Percentiles rank a stretch among this genome's conserved stretches.
Evolutionary conservation across 2,329 filamentous ascomycete genomes (phyloP).

Genomic region (Lachnellula subtilissima): DNA sequence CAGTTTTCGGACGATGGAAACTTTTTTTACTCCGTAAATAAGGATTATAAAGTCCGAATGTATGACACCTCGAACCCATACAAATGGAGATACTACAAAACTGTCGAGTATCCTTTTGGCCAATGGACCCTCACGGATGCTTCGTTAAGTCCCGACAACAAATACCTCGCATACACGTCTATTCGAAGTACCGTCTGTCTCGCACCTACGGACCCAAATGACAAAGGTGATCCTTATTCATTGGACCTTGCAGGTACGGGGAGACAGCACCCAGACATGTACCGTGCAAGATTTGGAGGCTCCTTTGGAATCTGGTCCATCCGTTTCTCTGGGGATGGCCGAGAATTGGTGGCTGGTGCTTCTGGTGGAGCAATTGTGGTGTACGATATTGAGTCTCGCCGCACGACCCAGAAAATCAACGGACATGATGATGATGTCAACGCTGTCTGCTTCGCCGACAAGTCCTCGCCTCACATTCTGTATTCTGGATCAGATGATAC

Average conservation of each 20-base stretch:
- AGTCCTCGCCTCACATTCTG: slow-evolving; percentile 81
- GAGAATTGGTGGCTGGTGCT: slow-evolving; percentile 86
- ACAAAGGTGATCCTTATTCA: slow-evolving; percentile 72
- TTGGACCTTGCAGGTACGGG: slow-evolving; percentile 64
- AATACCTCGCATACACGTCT: slow-evolving; percentile 85
- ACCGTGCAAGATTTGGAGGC: slow-evolving; percentile 19
- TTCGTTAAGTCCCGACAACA: slow-evolving; percentile 84
- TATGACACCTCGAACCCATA: slow-evolving; percentile 97
- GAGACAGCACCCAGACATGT: neutral
- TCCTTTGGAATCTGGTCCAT: slow-evolving; percentile 77
- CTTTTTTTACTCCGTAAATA: slow-evolving; percentile 89
- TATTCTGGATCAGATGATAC: slow-evolving; percentile 95
- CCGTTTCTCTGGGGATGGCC: slow-evolving; percentile 85
- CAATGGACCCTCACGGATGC: slow-evolving; percentile 97
- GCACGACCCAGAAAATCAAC: slow-evolving; percentile 54
- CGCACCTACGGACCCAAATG: slow-evolving; percentile 78
- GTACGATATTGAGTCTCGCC: slow-evolving; percentile 82
- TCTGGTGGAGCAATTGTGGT: slow-evolving; percentile 75
- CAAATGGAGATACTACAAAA: slow-evolving; percentile 94
- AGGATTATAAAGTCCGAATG: slow-evolving; percentile 93
- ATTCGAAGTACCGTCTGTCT: slow-evolving; percentile 81
- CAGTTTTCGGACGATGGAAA: slow-evolving; percentile 97
- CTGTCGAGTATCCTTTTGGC: slow-evolving; percentile 76
- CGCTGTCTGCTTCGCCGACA: slow-evolving; percentile 92
- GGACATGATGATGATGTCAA: slow-evolving; percentile 91